These are phyloP conservation scores for Leccinum huronense DNA, from an alignment of 1,284 basidiomycete species.

Conservation along the genomic window DNA sequence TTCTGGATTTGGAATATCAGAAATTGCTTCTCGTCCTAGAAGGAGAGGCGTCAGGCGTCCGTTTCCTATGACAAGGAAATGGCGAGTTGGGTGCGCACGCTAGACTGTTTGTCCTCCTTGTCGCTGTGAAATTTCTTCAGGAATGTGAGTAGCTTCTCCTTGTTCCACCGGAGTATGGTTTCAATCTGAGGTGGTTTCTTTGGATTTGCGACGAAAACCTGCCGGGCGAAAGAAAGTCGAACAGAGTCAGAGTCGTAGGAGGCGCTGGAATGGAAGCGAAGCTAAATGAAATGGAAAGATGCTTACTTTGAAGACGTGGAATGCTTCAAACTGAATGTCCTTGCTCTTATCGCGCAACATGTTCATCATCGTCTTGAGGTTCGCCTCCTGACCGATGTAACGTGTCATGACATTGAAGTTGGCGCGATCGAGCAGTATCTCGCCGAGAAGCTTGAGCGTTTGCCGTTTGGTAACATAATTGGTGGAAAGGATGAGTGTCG, in stretches of 20 bases:
- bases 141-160: slow-evolving; percentile 89
- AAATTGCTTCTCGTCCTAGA: slow-evolving; percentile 93
- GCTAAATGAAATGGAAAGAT: not conserved
- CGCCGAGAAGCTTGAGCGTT: slow-evolving; percentile 95
- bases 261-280: not conserved
- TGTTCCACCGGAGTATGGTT: slow-evolving; percentile 86
- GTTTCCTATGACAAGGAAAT: not conserved
- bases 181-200: slow-evolving; percentile 98
- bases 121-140: slow-evolving; percentile 96
- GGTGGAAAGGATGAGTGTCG: slow-evolving; percentile 84
- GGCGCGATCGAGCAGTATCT: slow-evolving; percentile 94
- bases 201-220: slow-evolving; percentile 99
- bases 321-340: slow-evolving; percentile 99
- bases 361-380: slow-evolving; percentile 99
- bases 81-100: slow-evolving; percentile 44
- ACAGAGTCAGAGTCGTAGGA: not conserved
- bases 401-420: slow-evolving; percentile 99
- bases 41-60: slow-evolving; percentile 4
- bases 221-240: not conserved
- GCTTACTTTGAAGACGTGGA: slow-evolving; percentile 98
- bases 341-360: slow-evolving; percentile 94
- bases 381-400: slow-evolving; percentile 92
- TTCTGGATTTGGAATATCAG: slow-evolving; percentile 87
- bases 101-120: slow-evolving; percentile 98
- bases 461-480: slow-evolving; percentile 99